Conservation (phyloP, 192 early-diverging fungal species). For the Backusella circina region DNA sequence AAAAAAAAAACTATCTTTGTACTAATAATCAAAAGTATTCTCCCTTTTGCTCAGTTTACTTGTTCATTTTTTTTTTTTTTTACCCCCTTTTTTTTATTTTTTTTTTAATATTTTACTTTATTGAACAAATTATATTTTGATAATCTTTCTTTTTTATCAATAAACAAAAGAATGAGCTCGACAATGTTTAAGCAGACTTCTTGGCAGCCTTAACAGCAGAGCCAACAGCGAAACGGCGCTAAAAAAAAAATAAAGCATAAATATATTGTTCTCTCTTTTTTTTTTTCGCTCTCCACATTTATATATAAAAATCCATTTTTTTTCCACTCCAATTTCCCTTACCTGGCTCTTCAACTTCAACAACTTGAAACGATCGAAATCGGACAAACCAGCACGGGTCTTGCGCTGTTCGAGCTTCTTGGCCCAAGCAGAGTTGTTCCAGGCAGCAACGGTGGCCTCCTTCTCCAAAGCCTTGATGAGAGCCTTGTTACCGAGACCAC, state of each 20-base stretch:
- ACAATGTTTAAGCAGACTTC: slow-evolving; percentile 11
- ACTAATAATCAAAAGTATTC: no score
- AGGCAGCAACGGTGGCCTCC: slow-evolving; percentile 75
- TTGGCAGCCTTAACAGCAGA: slow-evolving; percentile 2
- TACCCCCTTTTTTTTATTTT: background rate
- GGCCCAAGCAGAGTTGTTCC: slow-evolving; percentile 91
- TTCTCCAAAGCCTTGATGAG: slow-evolving; percentile 82
- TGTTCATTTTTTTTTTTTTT: no score
- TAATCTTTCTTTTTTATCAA: slow-evolving; percentile 10
- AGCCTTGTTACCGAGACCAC: slow-evolving; percentile 70
- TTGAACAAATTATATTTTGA: slow-evolving; percentile 3
- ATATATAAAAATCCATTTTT: background rate
- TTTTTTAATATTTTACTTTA: background rate
- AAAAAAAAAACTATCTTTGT: no score
- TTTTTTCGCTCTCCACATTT: no score
- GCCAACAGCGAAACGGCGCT: slow-evolving; percentile 12
- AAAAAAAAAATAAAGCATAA: background rate
- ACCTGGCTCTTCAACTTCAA: slow-evolving; percentile 91
- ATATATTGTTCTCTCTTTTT: background rate
- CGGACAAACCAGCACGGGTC: slow-evolving; percentile 72
- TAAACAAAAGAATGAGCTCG: slow-evolving; percentile 11
- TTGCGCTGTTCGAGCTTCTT: slow-evolving; percentile 90
- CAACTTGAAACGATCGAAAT: slow-evolving; percentile 99
- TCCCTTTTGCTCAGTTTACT: no score
- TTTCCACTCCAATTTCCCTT: slow-evolving; percentile 28